Conservation (phyloP, 768 basidiomycete genomes). For the Trametopsis cervina region DNA sequence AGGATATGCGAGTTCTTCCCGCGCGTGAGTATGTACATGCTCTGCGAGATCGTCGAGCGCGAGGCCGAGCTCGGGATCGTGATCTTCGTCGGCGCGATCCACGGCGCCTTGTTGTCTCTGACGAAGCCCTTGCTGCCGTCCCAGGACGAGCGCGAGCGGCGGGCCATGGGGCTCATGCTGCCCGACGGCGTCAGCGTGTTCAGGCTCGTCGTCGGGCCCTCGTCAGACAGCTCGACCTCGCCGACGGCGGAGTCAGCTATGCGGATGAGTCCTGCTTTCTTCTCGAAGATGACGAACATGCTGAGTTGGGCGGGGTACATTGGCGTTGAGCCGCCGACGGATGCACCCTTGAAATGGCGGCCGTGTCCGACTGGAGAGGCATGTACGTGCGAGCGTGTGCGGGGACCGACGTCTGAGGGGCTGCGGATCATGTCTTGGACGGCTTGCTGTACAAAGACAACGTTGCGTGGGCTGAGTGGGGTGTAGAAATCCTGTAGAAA, state of each 20-base stretch:
- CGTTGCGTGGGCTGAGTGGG: conserved; percentile 56
- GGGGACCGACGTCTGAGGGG: conserved; percentile 31
- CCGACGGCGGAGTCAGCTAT: conserved; percentile 74
- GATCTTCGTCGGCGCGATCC: conserved; percentile 44
- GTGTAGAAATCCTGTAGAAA: conserved; percentile 72
- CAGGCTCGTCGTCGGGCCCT: conserved; percentile 18
- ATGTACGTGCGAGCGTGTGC: too few species aligned
- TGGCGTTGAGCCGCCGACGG: conserved; percentile 16
- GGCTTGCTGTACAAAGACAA: conserved; percentile 66
- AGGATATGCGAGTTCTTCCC: conserved; percentile 65
- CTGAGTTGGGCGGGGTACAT: conserved; percentile 65
- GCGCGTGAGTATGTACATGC: conserved; percentile 60
- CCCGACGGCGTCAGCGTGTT: conserved; percentile 21
- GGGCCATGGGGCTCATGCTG: conserved; percentile 16
- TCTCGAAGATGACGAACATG: conserved; percentile 81
- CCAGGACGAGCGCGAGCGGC: conserved; percentile 36
- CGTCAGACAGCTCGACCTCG: conserved; percentile 61
- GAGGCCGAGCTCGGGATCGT: conserved; percentile 28
- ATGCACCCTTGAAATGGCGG: conserved; percentile 10
- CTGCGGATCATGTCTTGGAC: conserved; percentile 46
- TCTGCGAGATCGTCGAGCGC: conserved; percentile 26
- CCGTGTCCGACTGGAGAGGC: conserved; percentile 13
- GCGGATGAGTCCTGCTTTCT: conserved; percentile 81
- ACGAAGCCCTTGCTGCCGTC: conserved; percentile 33
- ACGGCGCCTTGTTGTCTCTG: conserved; percentile 33